Evolutionary conservation across 1,284 basidiomycete species (phyloP), one percentile per base, ranked within the genome.

Genomic region (Clitocybe nebularis): DNA sequence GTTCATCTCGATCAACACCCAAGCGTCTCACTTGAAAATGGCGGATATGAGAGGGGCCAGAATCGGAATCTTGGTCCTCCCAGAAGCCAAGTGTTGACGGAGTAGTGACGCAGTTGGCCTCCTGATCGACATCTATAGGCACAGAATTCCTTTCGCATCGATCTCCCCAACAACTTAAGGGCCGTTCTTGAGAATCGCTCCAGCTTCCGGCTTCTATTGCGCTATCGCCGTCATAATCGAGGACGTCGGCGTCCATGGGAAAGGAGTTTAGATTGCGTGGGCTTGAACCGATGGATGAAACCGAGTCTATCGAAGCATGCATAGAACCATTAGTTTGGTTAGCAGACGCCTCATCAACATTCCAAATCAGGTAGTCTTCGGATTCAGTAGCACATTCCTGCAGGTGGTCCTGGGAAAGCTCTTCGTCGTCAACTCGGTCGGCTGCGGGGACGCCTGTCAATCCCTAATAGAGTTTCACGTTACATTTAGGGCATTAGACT

Each of bases 351-450:
- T 47, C 26, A 37, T 40, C 22, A 39, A 36, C 51, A 29, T 49
- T 46, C 49, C 51, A 52, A 43, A 48, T 37, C 7, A 45, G 26
- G 29, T 40, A 41, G 19, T 50, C 46, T 13, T 34, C 32, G 21
- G 35, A 34, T 43, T 21, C 25, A 25, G 37, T 29, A 30, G 29
- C 37, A 34, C 44, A 21, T 46, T 50, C 41, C n/a, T 42, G 23
- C 34, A 44, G 24, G 23, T 56, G 51, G 26, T 53, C 50, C 25
- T 49, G 54, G 21, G 57, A 54, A 44, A 60, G 52, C 22, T 55
- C 52, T 39, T 63, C 57, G 43, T 61, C 60, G 40, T 60, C 59
- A 2, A 44, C 43, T n/a, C 36, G 41, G 41, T 59, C 57, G 4
- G 44, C 29, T 35, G 17, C 45, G 29, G 44, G 36, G 11, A 38